Conservation (phyloP, 2,329 filamentous ascomycete genomes). For the Zymoseptoria ardabiliae region DNA sequence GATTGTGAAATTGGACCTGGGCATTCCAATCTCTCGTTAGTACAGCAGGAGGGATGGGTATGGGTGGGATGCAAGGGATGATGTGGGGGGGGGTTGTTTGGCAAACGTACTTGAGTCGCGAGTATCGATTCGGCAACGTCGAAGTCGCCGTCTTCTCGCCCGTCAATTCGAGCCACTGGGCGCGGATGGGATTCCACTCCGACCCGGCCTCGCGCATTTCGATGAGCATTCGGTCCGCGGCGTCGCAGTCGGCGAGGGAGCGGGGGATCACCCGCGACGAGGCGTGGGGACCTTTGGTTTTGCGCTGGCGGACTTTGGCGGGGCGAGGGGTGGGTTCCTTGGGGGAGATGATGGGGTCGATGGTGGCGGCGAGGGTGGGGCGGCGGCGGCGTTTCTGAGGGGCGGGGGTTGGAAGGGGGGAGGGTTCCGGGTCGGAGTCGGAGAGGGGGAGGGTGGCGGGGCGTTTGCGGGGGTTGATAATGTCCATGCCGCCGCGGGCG, state of each 20-base stretch:
- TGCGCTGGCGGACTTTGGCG: neutral
- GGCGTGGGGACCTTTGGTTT: conserved; percentile 8
- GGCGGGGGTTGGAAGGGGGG: no score
- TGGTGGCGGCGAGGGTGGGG: neutral
- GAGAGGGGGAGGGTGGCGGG: neutral
- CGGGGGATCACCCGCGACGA: conserved; percentile 13
- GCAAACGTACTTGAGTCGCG: conserved; percentile 8
- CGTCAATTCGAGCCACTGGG: conserved; percentile 24
- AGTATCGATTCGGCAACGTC: conserved; percentile 35
- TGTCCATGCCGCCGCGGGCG: neutral
- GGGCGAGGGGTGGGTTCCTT: neutral
- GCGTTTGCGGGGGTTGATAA: neutral
- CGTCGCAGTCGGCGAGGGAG: conserved; percentile 23
- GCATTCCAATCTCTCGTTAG: conserved; percentile 6
- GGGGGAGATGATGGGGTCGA: neutral
- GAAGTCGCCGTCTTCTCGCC: conserved; percentile 28
- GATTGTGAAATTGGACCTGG: conserved; percentile 35
- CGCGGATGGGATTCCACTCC: conserved; percentile 24
- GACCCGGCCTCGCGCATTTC: conserved; percentile 21
- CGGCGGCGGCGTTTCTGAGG: neutral
- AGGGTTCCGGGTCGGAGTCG: neutral
- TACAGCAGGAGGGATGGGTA: neutral
- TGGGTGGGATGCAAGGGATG: neutral
- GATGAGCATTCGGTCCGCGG: conserved; percentile 24
- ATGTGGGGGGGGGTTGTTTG: neutral